Percentiles rank a stretch among this genome's conserved stretches.
These are phyloP conservation scores for Podaxis mareebaensis DNA, from an alignment of 768 basidiomycete species.

Conservation along the genomic window DNA sequence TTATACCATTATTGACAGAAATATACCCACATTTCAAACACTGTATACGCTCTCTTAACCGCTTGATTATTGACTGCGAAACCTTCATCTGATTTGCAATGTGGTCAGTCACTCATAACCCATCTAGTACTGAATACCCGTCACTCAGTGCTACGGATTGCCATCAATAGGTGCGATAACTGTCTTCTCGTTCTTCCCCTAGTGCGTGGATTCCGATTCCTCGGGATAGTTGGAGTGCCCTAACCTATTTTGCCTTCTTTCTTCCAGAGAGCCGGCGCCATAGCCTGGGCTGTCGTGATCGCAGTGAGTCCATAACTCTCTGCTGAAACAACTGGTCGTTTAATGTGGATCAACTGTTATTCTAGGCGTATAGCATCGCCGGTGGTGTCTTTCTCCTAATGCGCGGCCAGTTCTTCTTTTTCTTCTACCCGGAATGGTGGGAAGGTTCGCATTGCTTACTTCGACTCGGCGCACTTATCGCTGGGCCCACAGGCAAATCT, in stretches of 20 bases:
- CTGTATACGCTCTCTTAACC: slow-evolving; percentile 9
- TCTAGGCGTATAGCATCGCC: slow-evolving; percentile 63
- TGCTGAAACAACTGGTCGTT: slow-evolving; percentile 15
- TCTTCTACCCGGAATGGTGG: slow-evolving; percentile 67
- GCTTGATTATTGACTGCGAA: slow-evolving; percentile 21
- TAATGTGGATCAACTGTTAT: slow-evolving; percentile 15
- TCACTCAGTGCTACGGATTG: slow-evolving; percentile 8
- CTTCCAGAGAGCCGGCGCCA: slow-evolving; percentile 65
- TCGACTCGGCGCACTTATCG: slow-evolving; percentile 5
- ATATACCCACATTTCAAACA: slow-evolving; percentile 11
- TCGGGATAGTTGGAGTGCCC: slow-evolving; percentile 19
- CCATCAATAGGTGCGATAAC: slow-evolving; percentile 68
- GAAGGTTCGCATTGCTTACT: neutral
- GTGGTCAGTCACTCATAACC: slow-evolving; percentile 26
- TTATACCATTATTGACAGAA: slow-evolving; percentile 2
- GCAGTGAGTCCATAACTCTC: slow-evolving; percentile 42
- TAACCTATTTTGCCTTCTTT: slow-evolving; percentile 31
- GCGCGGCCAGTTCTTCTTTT: slow-evolving; percentile 64
- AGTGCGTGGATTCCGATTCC: slow-evolving; percentile 39
- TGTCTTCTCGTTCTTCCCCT: slow-evolving; percentile 74
- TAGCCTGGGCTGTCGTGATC: slow-evolving; percentile 67
- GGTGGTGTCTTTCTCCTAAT: slow-evolving; percentile 66
- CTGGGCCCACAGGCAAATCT: slow-evolving; percentile 55
- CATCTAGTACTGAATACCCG: slow-evolving; percentile 11
- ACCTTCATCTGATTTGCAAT: slow-evolving; percentile 24